A percentile compares a stretch with the other conserved stretches of the same genome.
Conservation (phyloP, 2,329 filamentous ascomycete genomes). For the Didymella keratinophila region DNA sequence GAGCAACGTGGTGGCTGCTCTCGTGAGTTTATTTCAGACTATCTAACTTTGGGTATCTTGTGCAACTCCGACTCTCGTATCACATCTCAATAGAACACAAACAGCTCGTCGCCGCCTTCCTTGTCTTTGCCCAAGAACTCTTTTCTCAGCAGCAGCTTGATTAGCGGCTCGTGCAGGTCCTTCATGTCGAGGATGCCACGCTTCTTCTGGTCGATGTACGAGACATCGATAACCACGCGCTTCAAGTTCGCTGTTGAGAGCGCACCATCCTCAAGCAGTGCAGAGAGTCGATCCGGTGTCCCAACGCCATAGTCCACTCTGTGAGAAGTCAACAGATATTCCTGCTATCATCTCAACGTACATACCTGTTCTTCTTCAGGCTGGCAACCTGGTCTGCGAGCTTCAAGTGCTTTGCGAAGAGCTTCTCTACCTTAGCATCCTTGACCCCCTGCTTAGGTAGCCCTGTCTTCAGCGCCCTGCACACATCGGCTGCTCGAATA, state of each 20-base stretch:
- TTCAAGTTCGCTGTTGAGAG: slow-evolving; percentile 75
- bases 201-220: slow-evolving; percentile 94
- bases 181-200: slow-evolving; percentile 94
- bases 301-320: slow-evolving; percentile 88
- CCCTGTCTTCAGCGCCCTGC: slow-evolving; percentile 76
- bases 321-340: slow-evolving; percentile 23
- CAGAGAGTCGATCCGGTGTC: slow-evolving; percentile 82
- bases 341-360: neutral
- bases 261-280: slow-evolving; percentile 81
- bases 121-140: slow-evolving; percentile 64
- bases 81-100: slow-evolving; percentile 44
- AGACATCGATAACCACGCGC: slow-evolving; percentile 87
- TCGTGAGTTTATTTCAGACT: slow-evolving; percentile 1
- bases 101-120: slow-evolving; percentile 37
- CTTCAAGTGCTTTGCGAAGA: slow-evolving; percentile 99
- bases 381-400: slow-evolving; percentile 83
- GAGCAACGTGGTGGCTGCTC: neutral
- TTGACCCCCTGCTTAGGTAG: slow-evolving; percentile 58
- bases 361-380: slow-evolving; percentile 67
- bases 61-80: slow-evolving; percentile 7
- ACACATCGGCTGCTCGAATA: slow-evolving; percentile 82
- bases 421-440: slow-evolving; percentile 80
- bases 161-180: slow-evolving; percentile 83
- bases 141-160: slow-evolving; percentile 73
- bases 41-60: slow-evolving; percentile 21